phyloP scores from a whole-genome alignment of 257 asterid species.

The Fraxinus americana region DNA sequence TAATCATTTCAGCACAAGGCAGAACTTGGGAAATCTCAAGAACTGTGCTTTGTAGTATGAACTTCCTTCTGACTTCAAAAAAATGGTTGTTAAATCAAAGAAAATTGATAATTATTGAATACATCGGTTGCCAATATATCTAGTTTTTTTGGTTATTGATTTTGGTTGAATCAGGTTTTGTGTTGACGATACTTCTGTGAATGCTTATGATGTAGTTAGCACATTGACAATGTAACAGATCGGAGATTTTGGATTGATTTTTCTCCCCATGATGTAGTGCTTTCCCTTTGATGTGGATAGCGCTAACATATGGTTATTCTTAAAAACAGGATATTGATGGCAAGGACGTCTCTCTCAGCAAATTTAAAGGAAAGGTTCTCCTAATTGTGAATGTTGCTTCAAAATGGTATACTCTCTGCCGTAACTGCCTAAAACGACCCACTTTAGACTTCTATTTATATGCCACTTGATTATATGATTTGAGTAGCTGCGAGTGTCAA shows the following conservation, averaged over 20 bases:
- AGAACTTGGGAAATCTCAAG: background rate
- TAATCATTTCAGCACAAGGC: background rate
- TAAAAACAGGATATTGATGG: constrained; percentile 78
- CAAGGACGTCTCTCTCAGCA: constrained; percentile 72
- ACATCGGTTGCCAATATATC: background rate
- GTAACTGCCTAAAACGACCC: background rate
- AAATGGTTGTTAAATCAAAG: background rate
- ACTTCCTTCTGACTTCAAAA: background rate
- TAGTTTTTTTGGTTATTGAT: background rate
- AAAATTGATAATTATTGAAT: background rate
- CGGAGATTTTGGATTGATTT: background rate
- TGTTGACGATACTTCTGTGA: background rate
- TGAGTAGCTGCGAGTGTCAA: background rate
- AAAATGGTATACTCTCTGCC: constrained; percentile 60
- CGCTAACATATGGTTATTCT: background rate
- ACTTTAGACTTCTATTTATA: background rate
- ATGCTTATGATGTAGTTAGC: background rate
- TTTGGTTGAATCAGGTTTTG: background rate
- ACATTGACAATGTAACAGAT: background rate
- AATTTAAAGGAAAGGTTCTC: constrained; percentile 75
- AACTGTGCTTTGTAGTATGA: background rate
- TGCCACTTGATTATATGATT: background rate
- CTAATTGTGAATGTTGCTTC: constrained; percentile 95
- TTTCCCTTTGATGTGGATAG: background rate
- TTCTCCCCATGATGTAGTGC: background rate